Evolutionary conservation across 73 alveolate genomes (phyloP), one percentile per base, ranked within the genome.

Genomic region (Paramecium caudatum): DNA sequence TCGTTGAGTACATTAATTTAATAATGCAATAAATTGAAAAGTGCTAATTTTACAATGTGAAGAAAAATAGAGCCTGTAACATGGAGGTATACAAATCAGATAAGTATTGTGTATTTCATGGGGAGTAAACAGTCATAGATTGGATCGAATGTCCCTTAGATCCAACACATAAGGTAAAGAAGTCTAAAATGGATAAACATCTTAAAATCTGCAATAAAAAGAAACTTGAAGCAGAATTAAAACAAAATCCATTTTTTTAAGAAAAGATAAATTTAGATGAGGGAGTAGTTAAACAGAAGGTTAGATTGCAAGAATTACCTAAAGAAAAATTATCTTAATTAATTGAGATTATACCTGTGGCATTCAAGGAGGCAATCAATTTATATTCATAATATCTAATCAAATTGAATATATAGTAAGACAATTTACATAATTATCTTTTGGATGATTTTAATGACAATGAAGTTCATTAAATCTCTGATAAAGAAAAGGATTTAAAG

Each of bases 101-200:
- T 2, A 15, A 74, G 55, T 74, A 39, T 74, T 74, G 88, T 19
- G 62, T 74, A 37, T 74, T 74, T 27, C 88, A 74, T 39, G 88
- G 88, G 3, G 9, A 74, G 19, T 10, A 74, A 5, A n/a, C n/a
- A n/a, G 62, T 39, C 5, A 86, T 78, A 12, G 93, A 78, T 6
- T 41, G 68, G 84, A 80, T 90, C 15, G 91, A 81, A 36, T 93
- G 96, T 46, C 96, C 96, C 3, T 62, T 93, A 32, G 96, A 93
- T 41, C 92, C 92, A 2, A 43, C 85, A 27, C 96, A 93, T 32
- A 47, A 90, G 21, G 90, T 91, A 3, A 55, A 45, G 55, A 91
- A 45, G n/a, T 39, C 19, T 23, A 93, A 84, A 41, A 63, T 93
- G 43, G 91, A 85, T 36, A 65, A 70, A 16, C 96, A 93, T 70